Conservation (phyloP, 768 basidiomycete species). For the Boletus rubroflammeus region DNA sequence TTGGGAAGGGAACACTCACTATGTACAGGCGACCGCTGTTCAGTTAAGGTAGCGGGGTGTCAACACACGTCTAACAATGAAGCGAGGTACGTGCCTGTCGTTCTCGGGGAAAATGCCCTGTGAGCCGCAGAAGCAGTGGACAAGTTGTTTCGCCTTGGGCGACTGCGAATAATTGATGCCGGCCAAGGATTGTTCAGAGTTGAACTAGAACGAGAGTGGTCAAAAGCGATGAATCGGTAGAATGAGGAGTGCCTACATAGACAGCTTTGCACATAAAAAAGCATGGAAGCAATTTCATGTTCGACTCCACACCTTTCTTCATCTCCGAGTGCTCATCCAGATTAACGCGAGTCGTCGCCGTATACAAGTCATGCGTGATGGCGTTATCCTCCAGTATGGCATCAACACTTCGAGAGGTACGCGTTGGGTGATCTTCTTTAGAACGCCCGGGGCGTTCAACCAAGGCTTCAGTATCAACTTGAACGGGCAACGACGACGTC, state of each 20-base stretch:
- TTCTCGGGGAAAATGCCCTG: constrained; percentile 4
- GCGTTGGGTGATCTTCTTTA: not conserved
- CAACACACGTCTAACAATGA: not conserved
- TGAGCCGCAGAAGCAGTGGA: not conserved
- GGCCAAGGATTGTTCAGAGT: constrained; percentile 3
- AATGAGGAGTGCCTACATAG: not conserved
- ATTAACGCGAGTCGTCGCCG: not conserved
- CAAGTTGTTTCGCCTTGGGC: not conserved
- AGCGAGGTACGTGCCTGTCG: not conserved
- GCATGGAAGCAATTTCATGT: constrained; percentile 8
- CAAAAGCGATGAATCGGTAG: not conserved
- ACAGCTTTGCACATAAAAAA: constrained; percentile 8
- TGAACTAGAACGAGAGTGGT: constrained; percentile 6
- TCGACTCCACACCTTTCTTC: constrained; percentile 2
- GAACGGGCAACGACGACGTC: not conserved
- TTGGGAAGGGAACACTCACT: not conserved
- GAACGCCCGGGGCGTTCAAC: not conserved
- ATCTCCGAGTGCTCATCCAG: constrained; percentile 2
- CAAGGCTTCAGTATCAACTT: not conserved
- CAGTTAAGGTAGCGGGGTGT: not conserved
- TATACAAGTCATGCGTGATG: constrained; percentile 14
- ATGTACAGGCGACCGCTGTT: constrained; percentile 14
- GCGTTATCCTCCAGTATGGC: not conserved
- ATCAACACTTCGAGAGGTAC: not conserved
- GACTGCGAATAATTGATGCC: not conserved